Evolutionary conservation across 257 asterid genomes (phyloP), one percentile per base, ranked within the genome.

Genomic region (Solanum acaule): DNA sequence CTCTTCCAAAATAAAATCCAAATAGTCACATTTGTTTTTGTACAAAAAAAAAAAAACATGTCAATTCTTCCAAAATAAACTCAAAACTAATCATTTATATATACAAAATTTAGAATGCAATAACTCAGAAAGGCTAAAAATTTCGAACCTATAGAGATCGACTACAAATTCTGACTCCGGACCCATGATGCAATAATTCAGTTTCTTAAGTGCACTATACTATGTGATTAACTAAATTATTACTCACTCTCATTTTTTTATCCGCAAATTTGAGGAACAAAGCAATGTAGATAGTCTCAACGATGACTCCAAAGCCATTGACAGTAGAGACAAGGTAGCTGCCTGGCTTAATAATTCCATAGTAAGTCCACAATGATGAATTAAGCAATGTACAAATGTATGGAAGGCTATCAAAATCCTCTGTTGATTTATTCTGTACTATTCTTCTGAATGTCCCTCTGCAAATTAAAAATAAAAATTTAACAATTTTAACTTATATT

Each of bases 351-450:
- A 87, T 73, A 44, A 90, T 8, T 3, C 94, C 94, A 82, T 92
- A 92, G 31, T 89, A 92, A 73, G 93, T 89, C 94, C 94, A 92
- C 6, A 92, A 68, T 5, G 90, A 87, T 52, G 91, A 84, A 82
- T 79, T 88, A 2, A 92, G 89, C 65, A 92, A 77, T 59, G 90
- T 49, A 75, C 88, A 84, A 20, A 92, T 90, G 73, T 92, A 92
- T 2, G 94, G 94, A 82, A 90, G 79, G 81, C 93, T 89, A 6
- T 89, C 90, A 87, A 90, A 92, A 18, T 92, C 92, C 29, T 92
- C 91, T 0, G 91, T 92, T 6, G 91, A 86, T 37, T 83, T 44
- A 12, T 49, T 56, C 90, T 83, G 86, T n/a, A 89, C 89, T 44
- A 92, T 90, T 83, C 92, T 85, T 86, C 71, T 42, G 84, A 92